A percentile compares a stretch with the other conserved stretches of the same genome.
Conservation (phyloP, 169 alveolate species). For the Babesia sp. region DNA sequence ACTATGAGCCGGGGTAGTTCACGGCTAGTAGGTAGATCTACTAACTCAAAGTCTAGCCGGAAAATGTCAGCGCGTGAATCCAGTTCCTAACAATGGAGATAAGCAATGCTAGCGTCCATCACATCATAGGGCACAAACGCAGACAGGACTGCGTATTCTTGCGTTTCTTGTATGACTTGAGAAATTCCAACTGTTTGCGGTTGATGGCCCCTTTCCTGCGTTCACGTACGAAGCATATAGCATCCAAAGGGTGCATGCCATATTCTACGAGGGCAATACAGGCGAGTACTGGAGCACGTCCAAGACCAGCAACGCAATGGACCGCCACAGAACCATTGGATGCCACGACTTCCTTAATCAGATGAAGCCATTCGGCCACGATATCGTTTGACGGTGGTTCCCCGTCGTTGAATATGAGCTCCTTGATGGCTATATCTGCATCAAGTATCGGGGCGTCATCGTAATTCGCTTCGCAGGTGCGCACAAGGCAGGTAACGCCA, state of each 20-base stretch:
- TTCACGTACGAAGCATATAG: slow-evolving; percentile 84
- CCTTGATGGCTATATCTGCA: slow-evolving; percentile 81
- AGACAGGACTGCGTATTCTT: slow-evolving; percentile 61
- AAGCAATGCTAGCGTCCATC: not conserved
- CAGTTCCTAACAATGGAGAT: not conserved
- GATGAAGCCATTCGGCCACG: slow-evolving; percentile 80
- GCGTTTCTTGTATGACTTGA: slow-evolving; percentile 72
- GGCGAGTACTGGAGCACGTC: slow-evolving; percentile 91
- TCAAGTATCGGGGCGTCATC: slow-evolving; percentile 70
- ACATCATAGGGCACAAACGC: slow-evolving; percentile 66
- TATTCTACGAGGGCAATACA: slow-evolving; percentile 87
- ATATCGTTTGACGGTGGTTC: slow-evolving; percentile 88
- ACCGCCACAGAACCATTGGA: slow-evolving; percentile 86
- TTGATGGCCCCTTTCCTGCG: slow-evolving; percentile 85
- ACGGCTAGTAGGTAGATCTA: no score
- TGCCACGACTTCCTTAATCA: slow-evolving; percentile 76
- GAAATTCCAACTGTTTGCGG: slow-evolving; percentile 76
- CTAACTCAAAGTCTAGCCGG: no score
- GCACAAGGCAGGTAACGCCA: slow-evolving; percentile 84
- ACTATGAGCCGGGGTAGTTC: no score
- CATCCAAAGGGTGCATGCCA: slow-evolving; percentile 88
- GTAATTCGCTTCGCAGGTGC: slow-evolving; percentile 89
- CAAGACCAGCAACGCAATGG: slow-evolving; percentile 92
- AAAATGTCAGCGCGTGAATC: no score
- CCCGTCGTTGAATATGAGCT: slow-evolving; percentile 87